phyloP scores from a whole-genome alignment of 139 green algal genomes.

The Pseudopediastrum boryanum region DNA sequence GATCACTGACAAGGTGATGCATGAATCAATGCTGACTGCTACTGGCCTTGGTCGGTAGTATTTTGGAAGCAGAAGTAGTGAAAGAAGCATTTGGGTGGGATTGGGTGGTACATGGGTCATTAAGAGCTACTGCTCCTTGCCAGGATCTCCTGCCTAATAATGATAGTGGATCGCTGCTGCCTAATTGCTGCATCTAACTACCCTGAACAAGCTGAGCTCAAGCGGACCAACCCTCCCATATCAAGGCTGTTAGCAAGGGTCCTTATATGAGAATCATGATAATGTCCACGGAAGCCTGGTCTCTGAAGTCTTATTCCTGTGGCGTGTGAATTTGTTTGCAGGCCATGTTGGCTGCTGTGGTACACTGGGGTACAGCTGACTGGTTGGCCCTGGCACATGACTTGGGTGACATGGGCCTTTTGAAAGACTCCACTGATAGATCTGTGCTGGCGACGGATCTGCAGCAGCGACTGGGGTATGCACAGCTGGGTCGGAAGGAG shows the following conservation, averaged over 20 bases:
- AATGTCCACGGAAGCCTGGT: neutral
- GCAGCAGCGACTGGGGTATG: conserved; percentile 1
- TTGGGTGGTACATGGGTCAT: too few species aligned
- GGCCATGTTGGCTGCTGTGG: conserved; percentile 67
- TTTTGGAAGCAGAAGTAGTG: too few species aligned
- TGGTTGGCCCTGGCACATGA: conserved; percentile 58
- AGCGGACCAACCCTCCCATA: too few species aligned
- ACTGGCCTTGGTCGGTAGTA: too few species aligned
- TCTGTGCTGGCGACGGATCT: conserved; percentile 33
- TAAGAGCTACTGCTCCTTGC: too few species aligned
- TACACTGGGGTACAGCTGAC: conserved; percentile 58
- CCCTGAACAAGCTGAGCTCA: too few species aligned
- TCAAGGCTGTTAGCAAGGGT: neutral
- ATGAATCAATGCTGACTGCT: too few species aligned
- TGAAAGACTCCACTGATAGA: conserved; percentile 57
- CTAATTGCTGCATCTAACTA: neutral
- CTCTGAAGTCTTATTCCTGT: neutral
- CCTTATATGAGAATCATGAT: neutral
- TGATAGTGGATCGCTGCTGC: neutral
- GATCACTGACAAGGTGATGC: too few species aligned
- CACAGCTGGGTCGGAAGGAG: too few species aligned
- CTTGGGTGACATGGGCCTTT: conserved; percentile 61
- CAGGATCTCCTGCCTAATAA: neutral
- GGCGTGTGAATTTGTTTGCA: neutral
- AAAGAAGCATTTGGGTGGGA: too few species aligned